Evolutionary conservation across 2,329 filamentous ascomycete species (phyloP), one percentile per base, ranked within the genome.

Genomic region (Diaporthe sp.): DNA sequence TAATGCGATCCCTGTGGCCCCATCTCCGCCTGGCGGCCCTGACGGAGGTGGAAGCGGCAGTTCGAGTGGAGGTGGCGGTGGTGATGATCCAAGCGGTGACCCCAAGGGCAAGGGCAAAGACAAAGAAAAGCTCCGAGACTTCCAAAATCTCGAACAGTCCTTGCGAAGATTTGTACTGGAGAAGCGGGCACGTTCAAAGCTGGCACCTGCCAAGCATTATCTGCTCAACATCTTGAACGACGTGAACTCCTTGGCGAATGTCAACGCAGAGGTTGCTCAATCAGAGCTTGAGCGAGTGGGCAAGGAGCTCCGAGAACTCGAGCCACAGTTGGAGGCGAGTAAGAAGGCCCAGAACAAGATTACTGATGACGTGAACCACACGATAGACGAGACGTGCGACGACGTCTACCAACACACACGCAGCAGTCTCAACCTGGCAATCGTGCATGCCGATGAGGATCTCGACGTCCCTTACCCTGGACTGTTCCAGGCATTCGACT

Each of bases 131-230:
- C 88, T 96, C 15, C 91, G 93, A 75, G 96, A 98, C 80, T 99
- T 99, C 82, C 94, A 96, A 81, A 93, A 93, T 72, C 89, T 99
- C 7, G 97, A 99, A 84, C 92, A 94, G 78, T 97, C 97, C 4
- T 85, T 99, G 51, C 91, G 97, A 75, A 92, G 96, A 59, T 99
- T 99, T 79, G 97, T 99, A 10, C 89, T 99, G 37, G 97, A 99
- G 82, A 98, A 98, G 88, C 92, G 97, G 74, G 95, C 97, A 65
- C 92, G 95, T 42, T 98, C 97, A 12, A 99, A 99, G 86, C 90
- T 99, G 76, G 96, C 97, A 1, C 97, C 97, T 7, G 97, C 97
- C 9, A 96, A 95, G 85, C 98, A 96, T 2, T 99, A 99, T 82
- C 91, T 99, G 1, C 88, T 98, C 80, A 99, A 99, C 83, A 93